Evolutionary conservation across 2,329 filamentous ascomycete species (phyloP), one percentile per base, ranked within the genome.

Genomic region (Pezicula carpinea): DNA sequence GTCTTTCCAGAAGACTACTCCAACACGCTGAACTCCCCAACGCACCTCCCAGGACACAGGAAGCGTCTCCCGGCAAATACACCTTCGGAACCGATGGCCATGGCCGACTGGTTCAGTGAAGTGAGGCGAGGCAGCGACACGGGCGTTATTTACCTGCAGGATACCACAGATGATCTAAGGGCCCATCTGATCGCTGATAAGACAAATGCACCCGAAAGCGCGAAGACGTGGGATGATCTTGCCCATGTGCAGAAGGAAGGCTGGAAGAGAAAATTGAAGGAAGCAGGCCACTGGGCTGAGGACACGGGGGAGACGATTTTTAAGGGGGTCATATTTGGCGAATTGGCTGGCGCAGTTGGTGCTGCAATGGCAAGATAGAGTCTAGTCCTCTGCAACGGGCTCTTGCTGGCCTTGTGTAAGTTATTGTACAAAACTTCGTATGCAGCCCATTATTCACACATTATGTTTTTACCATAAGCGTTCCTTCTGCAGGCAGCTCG

Each of bases 281-380:
- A 59, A 10, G 59, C 59, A n/a, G 63, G 61, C 1, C 55, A 64
- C 18, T 63, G 62, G 63, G 59, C 53, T 4, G 62, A 62, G 44
- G 63, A 53, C 17, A 49, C 59, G 44, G 56, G 56, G 5, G 59
- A 60, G 43, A 52, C 56, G 13, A 48, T 66, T 15, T 53, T 65
- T 8, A 63, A 63, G 46, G 62, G 62, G 0, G 55, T 65, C 1
- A 29, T 65, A 6, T 66, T 65, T 59, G 57, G 60, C 17, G 60
- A 63, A 46, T 39, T 65, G 35, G 59, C 52, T 7, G 62, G 55
- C 3, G 52, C 53, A 8, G 56, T 65, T 2, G 61, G 59, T 29
- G 26, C 26, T 29, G 7, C 44, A 50, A 33, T 34, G 10, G 17
- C 13, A 36, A 35, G 35, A n/a, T 39, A 41, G 32, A 6, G 33